These are phyloP conservation scores for Primulina tabacum DNA, from an alignment of 257 asterid species.

Conservation along the genomic window DNA sequence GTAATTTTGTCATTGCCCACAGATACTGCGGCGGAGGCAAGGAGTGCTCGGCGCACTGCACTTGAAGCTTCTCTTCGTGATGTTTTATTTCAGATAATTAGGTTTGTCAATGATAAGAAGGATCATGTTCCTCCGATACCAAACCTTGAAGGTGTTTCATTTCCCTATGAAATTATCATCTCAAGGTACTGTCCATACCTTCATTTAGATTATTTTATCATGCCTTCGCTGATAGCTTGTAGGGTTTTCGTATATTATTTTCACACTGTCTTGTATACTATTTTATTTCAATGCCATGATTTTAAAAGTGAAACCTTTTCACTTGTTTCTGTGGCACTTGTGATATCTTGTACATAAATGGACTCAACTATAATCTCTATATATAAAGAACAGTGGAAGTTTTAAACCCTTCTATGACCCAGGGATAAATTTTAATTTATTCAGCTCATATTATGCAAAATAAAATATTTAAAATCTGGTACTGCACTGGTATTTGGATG, in stretches of 20 bases:
- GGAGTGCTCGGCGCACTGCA: slow-evolving; percentile 69
- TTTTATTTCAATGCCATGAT: background rate
- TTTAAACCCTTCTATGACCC: background rate
- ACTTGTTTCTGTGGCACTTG: no score
- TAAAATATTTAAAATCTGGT: background rate
- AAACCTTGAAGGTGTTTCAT: slow-evolving; percentile 77
- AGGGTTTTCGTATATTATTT: slow-evolving; percentile 3
- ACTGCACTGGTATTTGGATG: slow-evolving; percentile 10
- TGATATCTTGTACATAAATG: background rate
- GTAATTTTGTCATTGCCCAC: slow-evolving; percentile 19
- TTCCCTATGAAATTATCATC: slow-evolving; percentile 83
- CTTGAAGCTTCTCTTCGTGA: slow-evolving; percentile 80
- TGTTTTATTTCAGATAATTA: slow-evolving; percentile 83
- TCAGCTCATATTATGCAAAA: background rate
- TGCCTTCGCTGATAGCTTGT: slow-evolving; percentile 10
- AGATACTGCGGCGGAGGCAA: slow-evolving; percentile 62
- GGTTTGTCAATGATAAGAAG: slow-evolving; percentile 88
- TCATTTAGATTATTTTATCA: background rate
- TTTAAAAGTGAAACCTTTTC: background rate
- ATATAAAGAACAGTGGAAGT: slow-evolving; percentile 12
- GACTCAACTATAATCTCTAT: background rate
- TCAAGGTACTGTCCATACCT: slow-evolving; percentile 57
- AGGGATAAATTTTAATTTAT: background rate
- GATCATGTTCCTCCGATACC: slow-evolving; percentile 88
- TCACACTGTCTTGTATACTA: background rate